A percentile compares a stretch with the other conserved stretches of the same genome.
Conservation (phyloP, 192 early-diverging fungal species). For the Spizellomyces sp. region DNA sequence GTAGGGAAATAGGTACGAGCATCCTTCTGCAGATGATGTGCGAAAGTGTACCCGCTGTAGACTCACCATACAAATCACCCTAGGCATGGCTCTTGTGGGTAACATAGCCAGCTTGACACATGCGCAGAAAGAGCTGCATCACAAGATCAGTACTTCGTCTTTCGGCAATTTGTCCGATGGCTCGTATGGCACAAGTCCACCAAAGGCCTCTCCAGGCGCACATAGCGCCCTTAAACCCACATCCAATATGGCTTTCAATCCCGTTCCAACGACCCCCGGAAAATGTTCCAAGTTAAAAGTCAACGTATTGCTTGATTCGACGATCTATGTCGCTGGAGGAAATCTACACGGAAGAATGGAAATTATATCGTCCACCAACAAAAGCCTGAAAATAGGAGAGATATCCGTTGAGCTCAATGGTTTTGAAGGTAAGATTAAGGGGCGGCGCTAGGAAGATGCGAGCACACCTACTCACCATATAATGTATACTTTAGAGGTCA, state of each 20-base stretch:
- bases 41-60: too few relatives aligned
- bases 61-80: too few relatives aligned
- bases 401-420: constrained; percentile 64
- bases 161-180: too few relatives aligned
- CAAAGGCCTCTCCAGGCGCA: too few relatives aligned
- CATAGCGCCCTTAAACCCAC: background rate
- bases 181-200: too few relatives aligned
- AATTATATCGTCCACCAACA: constrained; percentile 44
- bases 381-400: constrained; percentile 60
- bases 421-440: constrained; percentile 52
- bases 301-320: constrained; percentile 58
- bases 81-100: too few relatives aligned
- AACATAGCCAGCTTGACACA: too few relatives aligned
- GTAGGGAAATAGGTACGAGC: too few relatives aligned
- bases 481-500: constrained; percentile 28
- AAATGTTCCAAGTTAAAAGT: constrained; percentile 65
- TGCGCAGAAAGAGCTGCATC: too few relatives aligned
- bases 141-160: too few relatives aligned
- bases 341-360: constrained; percentile 59
- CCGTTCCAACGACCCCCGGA: constrained; percentile 51
- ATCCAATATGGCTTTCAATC: constrained; percentile 53
- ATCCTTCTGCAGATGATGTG: too few relatives aligned
- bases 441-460: background rate
- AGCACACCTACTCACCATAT: background rate
- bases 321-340: constrained; percentile 61